These are phyloP conservation scores for Anthracocystis walkeri DNA, from an alignment of 1,284 basidiomycete genomes.

Conservation along the genomic window DNA sequence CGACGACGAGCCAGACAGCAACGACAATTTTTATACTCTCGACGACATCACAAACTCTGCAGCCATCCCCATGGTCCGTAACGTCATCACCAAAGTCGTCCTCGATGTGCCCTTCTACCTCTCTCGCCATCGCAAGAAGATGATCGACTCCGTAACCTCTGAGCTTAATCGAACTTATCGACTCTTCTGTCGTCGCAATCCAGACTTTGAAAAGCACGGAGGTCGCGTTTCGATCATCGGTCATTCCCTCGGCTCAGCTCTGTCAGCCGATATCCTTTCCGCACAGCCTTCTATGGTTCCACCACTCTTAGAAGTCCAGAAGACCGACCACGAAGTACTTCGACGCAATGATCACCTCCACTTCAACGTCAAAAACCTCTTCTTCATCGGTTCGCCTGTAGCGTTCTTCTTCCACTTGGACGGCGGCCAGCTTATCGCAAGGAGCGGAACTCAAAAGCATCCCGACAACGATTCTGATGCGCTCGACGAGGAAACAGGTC, in stretches of 20 bases:
- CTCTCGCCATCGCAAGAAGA: conserved; percentile 71
- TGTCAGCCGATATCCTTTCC: conserved; percentile 74
- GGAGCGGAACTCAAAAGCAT: conserved; percentile 71
- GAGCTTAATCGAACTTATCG: conserved; percentile 71
- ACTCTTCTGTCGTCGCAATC: conserved; percentile 74
- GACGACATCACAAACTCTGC: conserved; percentile 66
- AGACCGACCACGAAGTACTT: conserved; percentile 18
- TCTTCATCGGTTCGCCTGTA: conserved; percentile 74
- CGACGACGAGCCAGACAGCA: conserved; percentile 62
- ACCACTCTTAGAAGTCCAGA: conserved; percentile 25
- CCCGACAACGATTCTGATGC: conserved; percentile 67
- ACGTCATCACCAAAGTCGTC: conserved; percentile 68
- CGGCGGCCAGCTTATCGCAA: conserved; percentile 73
- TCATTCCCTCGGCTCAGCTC: conserved; percentile 73
- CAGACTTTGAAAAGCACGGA: conserved; percentile 69
- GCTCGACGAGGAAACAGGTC: conserved; percentile 70
- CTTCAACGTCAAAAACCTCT: conserved; percentile 72
- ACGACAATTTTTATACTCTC: conserved; percentile 71
- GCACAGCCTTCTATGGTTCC: conserved; percentile 73
- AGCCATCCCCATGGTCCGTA: conserved; percentile 56
- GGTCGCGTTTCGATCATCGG: conserved; percentile 71
- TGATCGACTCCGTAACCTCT: conserved; percentile 72
- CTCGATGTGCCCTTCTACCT: conserved; percentile 72
- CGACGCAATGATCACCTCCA: conserved; percentile 46
- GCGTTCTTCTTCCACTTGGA: conserved; percentile 74